phyloP scores from a whole-genome alignment of 1,284 basidiomycete genomes.

The Ganoderma resinaceum region DNA sequence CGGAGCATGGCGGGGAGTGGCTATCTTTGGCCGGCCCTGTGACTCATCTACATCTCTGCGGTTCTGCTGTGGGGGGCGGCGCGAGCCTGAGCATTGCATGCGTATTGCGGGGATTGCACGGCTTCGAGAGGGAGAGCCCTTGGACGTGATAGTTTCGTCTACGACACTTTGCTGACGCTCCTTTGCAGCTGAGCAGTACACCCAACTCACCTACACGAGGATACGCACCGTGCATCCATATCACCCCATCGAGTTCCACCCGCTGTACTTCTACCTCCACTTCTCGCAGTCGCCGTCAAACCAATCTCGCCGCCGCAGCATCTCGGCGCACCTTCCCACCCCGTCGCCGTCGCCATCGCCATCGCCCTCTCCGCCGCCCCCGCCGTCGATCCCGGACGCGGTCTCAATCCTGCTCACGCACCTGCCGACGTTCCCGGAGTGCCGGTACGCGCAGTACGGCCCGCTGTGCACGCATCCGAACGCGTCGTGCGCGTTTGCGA shows the following conservation, averaged over 20 bases:
- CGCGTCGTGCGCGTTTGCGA: conserved; percentile 42
- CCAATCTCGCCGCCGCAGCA: conserved; percentile 6
- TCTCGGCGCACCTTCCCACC: conserved; percentile 20
- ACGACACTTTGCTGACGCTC: background rate
- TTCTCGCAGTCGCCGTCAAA: conserved; percentile 32
- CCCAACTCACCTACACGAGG: conserved; percentile 22
- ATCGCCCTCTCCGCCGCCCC: conserved; percentile 23
- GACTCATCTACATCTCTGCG: background rate
- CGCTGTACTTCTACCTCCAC: conserved; percentile 43
- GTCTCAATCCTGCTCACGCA: conserved; percentile 38
- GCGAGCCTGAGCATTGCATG: background rate
- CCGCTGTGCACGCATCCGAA: conserved; percentile 42
- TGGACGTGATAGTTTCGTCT: background rate
- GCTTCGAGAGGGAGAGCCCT: background rate
- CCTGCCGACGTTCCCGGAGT: conserved; percentile 43
- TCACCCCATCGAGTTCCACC: conserved; percentile 38
- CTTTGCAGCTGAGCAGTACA: conserved; percentile 32
- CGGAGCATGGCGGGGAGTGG: conserved; percentile 24
- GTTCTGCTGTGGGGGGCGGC: background rate
- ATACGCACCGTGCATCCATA: conserved; percentile 25
- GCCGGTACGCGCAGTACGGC: conserved; percentile 39
- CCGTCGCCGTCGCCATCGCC: conserved; percentile 27
- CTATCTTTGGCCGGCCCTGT: conserved; percentile 16
- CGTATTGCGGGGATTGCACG: background rate
- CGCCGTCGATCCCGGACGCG: conserved; percentile 33